Evolutionary conservation across 192 early-diverging fungal species (phyloP).

Genomic region (Chytriomyces sp.): DNA sequence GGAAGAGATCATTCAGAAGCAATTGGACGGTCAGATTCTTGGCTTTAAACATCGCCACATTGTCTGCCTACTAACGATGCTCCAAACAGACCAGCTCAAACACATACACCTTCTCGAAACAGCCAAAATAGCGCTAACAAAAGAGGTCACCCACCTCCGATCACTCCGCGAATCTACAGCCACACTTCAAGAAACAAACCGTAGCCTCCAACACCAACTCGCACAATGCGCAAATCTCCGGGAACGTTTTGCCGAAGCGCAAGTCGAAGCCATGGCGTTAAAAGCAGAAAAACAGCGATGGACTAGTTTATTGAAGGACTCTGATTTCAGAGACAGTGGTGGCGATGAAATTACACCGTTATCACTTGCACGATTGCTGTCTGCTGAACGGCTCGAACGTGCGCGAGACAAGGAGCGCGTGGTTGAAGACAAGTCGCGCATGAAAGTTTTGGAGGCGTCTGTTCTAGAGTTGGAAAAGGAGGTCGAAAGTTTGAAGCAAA

Average conservation of each 20-base stretch:
- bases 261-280: slow-evolving; percentile 55
- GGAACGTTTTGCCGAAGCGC: slow-evolving; percentile 48
- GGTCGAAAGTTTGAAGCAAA: slow-evolving; percentile 10
- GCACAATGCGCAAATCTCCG: slow-evolving; percentile 37
- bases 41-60: background rate
- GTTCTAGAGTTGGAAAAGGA: slow-evolving; percentile 44
- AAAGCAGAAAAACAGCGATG: slow-evolving; percentile 64
- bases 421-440: slow-evolving; percentile 44
- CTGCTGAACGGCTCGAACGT: slow-evolving; percentile 52
- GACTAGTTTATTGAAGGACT: slow-evolving; percentile 38
- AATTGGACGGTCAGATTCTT: slow-evolving; percentile 52
- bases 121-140: slow-evolving; percentile 59
- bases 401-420: slow-evolving; percentile 46
- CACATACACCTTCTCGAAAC: slow-evolving; percentile 64
- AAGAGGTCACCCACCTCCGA: slow-evolving; percentile 41
- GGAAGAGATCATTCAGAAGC: slow-evolving; percentile 60
- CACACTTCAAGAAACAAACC: slow-evolving; percentile 46
- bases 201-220: slow-evolving; percentile 40
- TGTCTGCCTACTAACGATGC: slow-evolving; percentile 47
- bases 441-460: slow-evolving; percentile 41
- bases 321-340: slow-evolving; percentile 42
- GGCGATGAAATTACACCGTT: slow-evolving; percentile 59
- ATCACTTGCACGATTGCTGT: slow-evolving; percentile 52
- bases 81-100: slow-evolving; percentile 50
- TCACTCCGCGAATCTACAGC: slow-evolving; percentile 36